A percentile compares a stretch with the other conserved stretches of the same genome.
Conservation (phyloP, 1,284 basidiomycete species). For the Ganoderma sp. region DNA sequence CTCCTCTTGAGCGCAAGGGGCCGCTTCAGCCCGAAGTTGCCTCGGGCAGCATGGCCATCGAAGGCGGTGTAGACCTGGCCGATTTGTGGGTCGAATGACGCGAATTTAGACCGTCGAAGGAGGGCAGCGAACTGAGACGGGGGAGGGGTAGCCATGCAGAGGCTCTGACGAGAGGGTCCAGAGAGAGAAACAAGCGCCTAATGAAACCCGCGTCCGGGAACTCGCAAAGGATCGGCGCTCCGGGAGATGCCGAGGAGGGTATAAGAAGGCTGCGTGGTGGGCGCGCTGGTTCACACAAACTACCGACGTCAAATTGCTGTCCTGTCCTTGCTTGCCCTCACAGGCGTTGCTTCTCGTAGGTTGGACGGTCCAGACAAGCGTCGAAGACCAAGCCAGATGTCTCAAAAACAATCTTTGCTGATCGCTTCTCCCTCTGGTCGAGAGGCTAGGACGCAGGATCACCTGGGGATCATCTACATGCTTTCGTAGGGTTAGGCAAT, state of each 20-base stretch:
- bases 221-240: constrained; percentile 24
- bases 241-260: constrained; percentile 25
- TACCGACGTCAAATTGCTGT: constrained; percentile 82
- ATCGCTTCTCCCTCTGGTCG: constrained; percentile 85
- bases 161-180: constrained; percentile 9
- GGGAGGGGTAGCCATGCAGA: constrained; percentile 43
- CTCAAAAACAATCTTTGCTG: constrained; percentile 92
- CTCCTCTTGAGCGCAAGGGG: constrained; percentile 65
- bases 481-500: constrained; percentile 13
- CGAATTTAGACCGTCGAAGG: constrained; percentile 77
- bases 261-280: constrained; percentile 27
- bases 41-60: constrained; percentile 70
- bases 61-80: constrained; percentile 74
- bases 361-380: constrained; percentile 88
- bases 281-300: constrained; percentile 17
- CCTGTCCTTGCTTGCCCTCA: constrained; percentile 55
- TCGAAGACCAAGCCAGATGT: constrained; percentile 65
- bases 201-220: constrained; percentile 32
- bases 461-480: constrained; percentile 81
- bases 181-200: constrained; percentile 16
- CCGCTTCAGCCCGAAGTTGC: constrained; percentile 82
- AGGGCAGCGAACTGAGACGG: constrained; percentile 73
- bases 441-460: constrained; percentile 87
- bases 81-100: constrained; percentile 74
- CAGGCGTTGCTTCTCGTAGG: constrained; percentile 50